Conservation (phyloP, 768 basidiomycete species). For the Chlorophyllum brunneum region DNA sequence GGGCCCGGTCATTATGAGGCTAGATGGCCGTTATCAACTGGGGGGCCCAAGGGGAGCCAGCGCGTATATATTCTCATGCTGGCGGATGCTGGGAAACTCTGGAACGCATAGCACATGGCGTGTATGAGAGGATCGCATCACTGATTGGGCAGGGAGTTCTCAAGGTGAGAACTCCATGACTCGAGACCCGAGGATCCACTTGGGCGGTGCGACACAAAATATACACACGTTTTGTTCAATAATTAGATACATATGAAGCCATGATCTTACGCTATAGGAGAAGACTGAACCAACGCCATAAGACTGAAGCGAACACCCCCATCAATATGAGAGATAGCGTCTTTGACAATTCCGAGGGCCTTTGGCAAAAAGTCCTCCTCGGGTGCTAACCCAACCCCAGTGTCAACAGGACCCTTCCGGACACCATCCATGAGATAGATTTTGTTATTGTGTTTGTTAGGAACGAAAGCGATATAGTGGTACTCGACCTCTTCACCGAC, state of each 20-base stretch:
- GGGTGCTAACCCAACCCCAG: conserved; percentile 15
- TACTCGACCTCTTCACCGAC: conserved; percentile 26
- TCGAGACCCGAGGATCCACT: too few species aligned
- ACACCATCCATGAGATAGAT: conserved; percentile 32
- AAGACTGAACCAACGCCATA: conserved; percentile 19
- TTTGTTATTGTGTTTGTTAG: conserved; percentile 23
- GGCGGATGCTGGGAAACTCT: too few species aligned
- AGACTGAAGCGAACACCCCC: conserved; percentile 24
- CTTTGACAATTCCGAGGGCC: conserved; percentile 19
- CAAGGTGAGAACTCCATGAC: too few species aligned
- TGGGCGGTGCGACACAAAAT: too few species aligned
- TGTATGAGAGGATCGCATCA: too few species aligned
- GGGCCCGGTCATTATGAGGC: background rate
- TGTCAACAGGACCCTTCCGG: conserved; percentile 29
- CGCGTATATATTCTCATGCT: background rate
- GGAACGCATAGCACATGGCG: too few species aligned
- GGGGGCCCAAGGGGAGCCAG: too few species aligned
- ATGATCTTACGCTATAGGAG: too few species aligned
- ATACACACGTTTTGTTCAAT: too few species aligned
- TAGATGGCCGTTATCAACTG: background rate
- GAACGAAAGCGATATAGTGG: conserved; percentile 32
- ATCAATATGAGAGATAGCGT: conserved; percentile 20
- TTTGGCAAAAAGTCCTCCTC: conserved; percentile 24
- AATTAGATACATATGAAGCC: background rate
- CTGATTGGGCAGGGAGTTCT: too few species aligned